Base-by-base conservation (phyloP, 441 rosid genomes). In the Rhodomyrtus psidioides region DNA sequence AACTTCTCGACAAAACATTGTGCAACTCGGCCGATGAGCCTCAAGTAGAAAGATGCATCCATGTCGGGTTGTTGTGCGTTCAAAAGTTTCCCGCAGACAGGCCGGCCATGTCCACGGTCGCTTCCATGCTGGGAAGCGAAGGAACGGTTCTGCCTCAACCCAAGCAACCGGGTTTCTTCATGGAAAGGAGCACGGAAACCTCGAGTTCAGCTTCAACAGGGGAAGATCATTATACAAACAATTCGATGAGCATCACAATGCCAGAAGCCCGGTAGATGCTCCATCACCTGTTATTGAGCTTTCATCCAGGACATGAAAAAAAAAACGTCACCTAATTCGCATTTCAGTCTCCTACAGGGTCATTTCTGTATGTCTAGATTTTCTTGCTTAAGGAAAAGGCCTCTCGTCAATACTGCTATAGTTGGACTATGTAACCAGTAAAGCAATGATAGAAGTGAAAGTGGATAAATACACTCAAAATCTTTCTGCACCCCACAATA, bases 51-150 rank as follows among this genome's bases (percentile, higher is more conserved):
- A 74, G 81, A 74, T 74, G 51, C 81, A 74, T 74, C 81, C 87
- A 88, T 24, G 85, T 87, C 28, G 57, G 59, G 27, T 83, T 86
- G 83, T 75, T 75, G 19, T 86, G 88, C 24, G 17, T 86, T 44
- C 79, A 86, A 70, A 86, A 86, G 60, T 86, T 54, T 21, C 87
- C 89, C 2, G 76, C 86, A 51, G 85, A 91, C 21, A 75, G 90
- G 79, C 92, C 89, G 6, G 79, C 83, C 59, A 89, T 88, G 92
- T 87, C 91, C 3, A 55, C 51, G 53, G 89, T 90, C 16, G 86
- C 86, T 58, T 34, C 82, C 27, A 90, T 88, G 89, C 84, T 86
- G 51, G 83, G 49, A 7, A 87, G 83, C 39, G 85, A 89, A 79
- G 85, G 59, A 54, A 28, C 21, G 83, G 44, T 56, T 24, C 79